Conservation (phyloP, 208 protist genomes). For the Wallacemonas sp. region DNA sequence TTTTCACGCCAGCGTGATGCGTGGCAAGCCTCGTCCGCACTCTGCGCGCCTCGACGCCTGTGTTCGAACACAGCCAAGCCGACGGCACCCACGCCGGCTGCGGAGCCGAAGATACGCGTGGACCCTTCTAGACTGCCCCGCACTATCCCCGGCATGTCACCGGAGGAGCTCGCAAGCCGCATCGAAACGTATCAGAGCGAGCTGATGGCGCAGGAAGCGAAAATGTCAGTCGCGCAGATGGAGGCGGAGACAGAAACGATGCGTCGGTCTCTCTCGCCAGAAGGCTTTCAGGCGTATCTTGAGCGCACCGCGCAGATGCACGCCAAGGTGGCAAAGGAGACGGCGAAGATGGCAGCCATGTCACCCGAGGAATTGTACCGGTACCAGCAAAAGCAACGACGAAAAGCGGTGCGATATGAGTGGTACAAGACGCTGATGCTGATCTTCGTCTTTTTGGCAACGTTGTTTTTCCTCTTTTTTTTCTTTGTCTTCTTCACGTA, state of each 20-base stretch:
- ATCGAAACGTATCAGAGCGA: slow-evolving; percentile 8
- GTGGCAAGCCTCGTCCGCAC: neutral
- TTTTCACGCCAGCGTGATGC: too few relatives aligned
- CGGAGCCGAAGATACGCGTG: slow-evolving; percentile 14
- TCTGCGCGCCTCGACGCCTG: neutral
- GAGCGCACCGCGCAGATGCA: slow-evolving; percentile 23
- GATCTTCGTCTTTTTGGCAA: slow-evolving; percentile 37
- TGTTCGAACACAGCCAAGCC: neutral
- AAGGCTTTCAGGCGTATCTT: slow-evolving; percentile 50
- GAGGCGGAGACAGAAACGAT: slow-evolving; percentile 54
- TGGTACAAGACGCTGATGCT: slow-evolving; percentile 51
- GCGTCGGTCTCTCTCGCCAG: slow-evolving; percentile 55
- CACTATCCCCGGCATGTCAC: slow-evolving; percentile 71
- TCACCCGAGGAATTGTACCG: slow-evolving; percentile 54
- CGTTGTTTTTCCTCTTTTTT: slow-evolving; percentile 60
- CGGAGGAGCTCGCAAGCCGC: slow-evolving; percentile 65
- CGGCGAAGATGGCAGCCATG: slow-evolving; percentile 53
- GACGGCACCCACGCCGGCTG: neutral
- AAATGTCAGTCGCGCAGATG: slow-evolving; percentile 21
- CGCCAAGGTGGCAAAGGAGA: slow-evolving; percentile 32
- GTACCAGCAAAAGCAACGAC: slow-evolving; percentile 52
- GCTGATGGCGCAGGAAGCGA: slow-evolving; percentile 21
- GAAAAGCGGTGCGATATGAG: slow-evolving; percentile 29
- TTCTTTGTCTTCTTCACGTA: slow-evolving; percentile 68
- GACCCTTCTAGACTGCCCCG: slow-evolving; percentile 50